These are phyloP conservation scores for Chlorella sp. DNA, from an alignment of 139 green algal species.

Conservation along the genomic window DNA sequence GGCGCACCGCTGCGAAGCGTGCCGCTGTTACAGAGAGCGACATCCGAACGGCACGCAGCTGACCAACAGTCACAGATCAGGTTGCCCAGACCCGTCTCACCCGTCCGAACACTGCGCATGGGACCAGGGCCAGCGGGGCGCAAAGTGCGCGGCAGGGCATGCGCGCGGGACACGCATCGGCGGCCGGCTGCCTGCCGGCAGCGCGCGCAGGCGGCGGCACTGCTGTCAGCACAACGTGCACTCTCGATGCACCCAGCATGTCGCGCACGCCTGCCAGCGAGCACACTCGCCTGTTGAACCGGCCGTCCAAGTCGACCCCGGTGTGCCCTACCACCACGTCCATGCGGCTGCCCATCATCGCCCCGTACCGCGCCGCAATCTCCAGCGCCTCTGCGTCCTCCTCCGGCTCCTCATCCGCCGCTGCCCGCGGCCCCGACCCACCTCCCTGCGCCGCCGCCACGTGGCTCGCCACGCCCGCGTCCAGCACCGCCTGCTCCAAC, in stretches of 20 bases:
- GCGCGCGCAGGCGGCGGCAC: too few species aligned
- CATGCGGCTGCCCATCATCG: slow-evolving; percentile 48
- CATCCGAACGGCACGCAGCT: slow-evolving; percentile 27
- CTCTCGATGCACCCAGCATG: neutral
- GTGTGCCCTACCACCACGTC: slow-evolving; percentile 48
- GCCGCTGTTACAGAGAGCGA: slow-evolving; percentile 55
- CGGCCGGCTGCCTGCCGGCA: too few species aligned
- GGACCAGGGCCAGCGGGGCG: too few species aligned
- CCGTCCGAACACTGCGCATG: slow-evolving; percentile 47
- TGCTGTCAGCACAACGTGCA: neutral
- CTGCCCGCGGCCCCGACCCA: too few species aligned
- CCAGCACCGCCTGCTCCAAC: too few species aligned
- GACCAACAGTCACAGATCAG: slow-evolving; percentile 51
- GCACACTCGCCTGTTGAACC: slow-evolving; percentile 45
- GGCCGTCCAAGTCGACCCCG: slow-evolving; percentile 50
- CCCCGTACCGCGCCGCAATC: slow-evolving; percentile 43
- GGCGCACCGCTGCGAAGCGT: slow-evolving; percentile 36
- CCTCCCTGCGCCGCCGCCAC: too few species aligned
- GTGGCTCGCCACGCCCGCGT: too few species aligned
- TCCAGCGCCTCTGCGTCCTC: too few species aligned
- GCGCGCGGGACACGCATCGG: too few species aligned
- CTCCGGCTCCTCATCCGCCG: too few species aligned
- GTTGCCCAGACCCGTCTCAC: slow-evolving; percentile 73
- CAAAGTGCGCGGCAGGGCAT: too few species aligned
- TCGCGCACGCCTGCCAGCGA: neutral